Evolutionary conservation across 768 basidiomycete species (phyloP).

Genomic region (Termitomyces sp.): DNA sequence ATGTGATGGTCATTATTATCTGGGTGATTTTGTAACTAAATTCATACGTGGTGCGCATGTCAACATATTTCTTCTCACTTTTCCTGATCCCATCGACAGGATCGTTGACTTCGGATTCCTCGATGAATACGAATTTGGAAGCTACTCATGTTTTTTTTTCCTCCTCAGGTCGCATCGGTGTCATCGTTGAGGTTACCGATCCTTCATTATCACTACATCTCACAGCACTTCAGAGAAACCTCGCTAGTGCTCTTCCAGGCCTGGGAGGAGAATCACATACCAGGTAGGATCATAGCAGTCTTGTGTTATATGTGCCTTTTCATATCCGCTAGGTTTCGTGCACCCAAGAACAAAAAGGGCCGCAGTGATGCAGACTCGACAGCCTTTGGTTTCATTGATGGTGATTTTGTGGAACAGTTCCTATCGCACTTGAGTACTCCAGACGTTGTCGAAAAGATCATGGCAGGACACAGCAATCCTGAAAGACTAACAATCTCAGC

Average conservation of each 20-base stretch:
- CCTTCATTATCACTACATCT: slow-evolving; percentile 52
- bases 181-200: slow-evolving; percentile 59
- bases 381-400: slow-evolving; percentile 82
- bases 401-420: slow-evolving; percentile 77
- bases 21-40: slow-evolving; percentile 77
- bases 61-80: background rate
- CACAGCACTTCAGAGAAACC: slow-evolving; percentile 72
- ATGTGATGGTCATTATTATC: slow-evolving; percentile 64
- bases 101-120: slow-evolving; percentile 44
- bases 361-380: slow-evolving; percentile 53
- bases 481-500: slow-evolving; percentile 51
- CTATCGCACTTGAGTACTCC: slow-evolving; percentile 39
- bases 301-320: background rate
- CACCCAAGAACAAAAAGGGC: slow-evolving; percentile 57
- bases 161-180: slow-evolving; percentile 74
- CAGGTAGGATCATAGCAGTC: slow-evolving; percentile 38
- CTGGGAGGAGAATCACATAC: slow-evolving; percentile 60
- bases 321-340: slow-evolving; percentile 52
- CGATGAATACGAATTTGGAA: slow-evolving; percentile 37
- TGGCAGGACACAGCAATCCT: slow-evolving; percentile 54
- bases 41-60: slow-evolving; percentile 57
- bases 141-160: slow-evolving; percentile 76
- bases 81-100: slow-evolving; percentile 36
- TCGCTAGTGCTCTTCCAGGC: slow-evolving; percentile 50
- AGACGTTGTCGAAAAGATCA: slow-evolving; percentile 45